Evolutionary conservation across 208 protist species (phyloP), one percentile per base, ranked within the genome.

Genomic region (Trypanosoma conorhini): DNA sequence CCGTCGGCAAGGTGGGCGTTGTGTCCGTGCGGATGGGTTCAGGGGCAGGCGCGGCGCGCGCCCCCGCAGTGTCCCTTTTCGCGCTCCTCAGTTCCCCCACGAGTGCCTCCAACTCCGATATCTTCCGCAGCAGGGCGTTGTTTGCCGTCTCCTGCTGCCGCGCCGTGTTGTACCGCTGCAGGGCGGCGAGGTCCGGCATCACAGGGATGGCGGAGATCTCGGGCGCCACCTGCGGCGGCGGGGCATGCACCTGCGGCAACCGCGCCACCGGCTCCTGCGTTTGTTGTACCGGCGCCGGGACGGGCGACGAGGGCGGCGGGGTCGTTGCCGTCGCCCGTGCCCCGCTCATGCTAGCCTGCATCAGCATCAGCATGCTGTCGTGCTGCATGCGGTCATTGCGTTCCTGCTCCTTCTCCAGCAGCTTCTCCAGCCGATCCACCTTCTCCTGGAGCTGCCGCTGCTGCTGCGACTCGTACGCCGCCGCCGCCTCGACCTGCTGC

Each of bases 121-220:
- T 71, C 66, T 92, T 87, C 21, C 81, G 80, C 24, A 85, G 54
- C 76, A 95, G 66, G 17, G 86, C 80, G 64, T 85, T 86, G 71
- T 91, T 84, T 17, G 73, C 64, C 35, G 70, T 66, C 69, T 93
- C 85, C 21, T 82, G 82, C 72, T 92, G 85, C 28, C 83, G 72
- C 7, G 87, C 78, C 26, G 77, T 55, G 71, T 95, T 92, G 86
- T 95, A 95, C 56, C 74, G 76, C 77, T 81, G 79, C 62, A 89
- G 70, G 7, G 83, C 85, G 21, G 67, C 83, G n/a, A 90, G 46
- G 73, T 95, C 89, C 12, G 89, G 89, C 54, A 95, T 80, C 31
- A 95, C 74, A 12, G 89, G 89, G 31, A 95, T 65, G 22, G 85
- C 57, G 22, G 76, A 55, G 21, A 95, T 26, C 22, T 67, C 66